Evolutionary conservation across 208 protist species (phyloP).

Genomic region (Leishmania major): DNA sequence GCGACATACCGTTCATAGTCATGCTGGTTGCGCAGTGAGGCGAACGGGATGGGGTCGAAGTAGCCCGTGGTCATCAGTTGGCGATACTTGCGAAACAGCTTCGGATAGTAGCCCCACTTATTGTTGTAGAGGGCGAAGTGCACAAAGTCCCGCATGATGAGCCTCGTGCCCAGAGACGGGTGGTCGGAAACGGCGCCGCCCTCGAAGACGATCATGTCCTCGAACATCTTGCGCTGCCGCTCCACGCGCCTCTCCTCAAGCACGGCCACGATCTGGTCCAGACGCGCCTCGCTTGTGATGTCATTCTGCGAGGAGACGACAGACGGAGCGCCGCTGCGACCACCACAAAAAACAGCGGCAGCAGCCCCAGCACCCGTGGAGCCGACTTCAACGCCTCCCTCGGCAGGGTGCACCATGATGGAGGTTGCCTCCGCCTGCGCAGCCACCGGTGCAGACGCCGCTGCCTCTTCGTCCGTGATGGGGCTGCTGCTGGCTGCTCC

Average conservation of each 20-base stretch:
- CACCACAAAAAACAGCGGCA: not conserved
- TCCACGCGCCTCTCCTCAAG: conserved; percentile 76
- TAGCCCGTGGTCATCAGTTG: conserved; percentile 86
- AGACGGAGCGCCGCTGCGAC: conserved; percentile 27
- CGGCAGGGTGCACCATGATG: not conserved
- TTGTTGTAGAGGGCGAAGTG: conserved; percentile 87
- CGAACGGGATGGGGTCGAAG: conserved; percentile 87
- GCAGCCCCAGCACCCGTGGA: not conserved
- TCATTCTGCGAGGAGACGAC: conserved; percentile 64
- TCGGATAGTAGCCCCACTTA: conserved; percentile 91
- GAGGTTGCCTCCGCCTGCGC: conserved; percentile 5
- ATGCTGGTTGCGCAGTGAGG: conserved; percentile 75
- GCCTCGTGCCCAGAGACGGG: conserved; percentile 50
- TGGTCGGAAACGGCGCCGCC: conserved; percentile 79
- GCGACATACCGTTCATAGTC: conserved; percentile 81
- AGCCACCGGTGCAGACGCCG: not conserved
- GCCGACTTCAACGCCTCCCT: conserved; percentile 8
- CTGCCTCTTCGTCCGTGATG: not conserved
- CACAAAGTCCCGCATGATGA: conserved; percentile 90
- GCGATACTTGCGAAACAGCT: conserved; percentile 85
- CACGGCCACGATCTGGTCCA: conserved; percentile 42
- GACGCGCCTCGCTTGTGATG: conserved; percentile 45
- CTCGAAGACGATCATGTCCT: conserved; percentile 88
- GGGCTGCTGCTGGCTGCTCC: not conserved
- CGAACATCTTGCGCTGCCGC: conserved; percentile 70